These are phyloP conservation scores for Diaporthe citri DNA, from an alignment of 2,329 filamentous ascomycete genomes.

Conservation along the genomic window DNA sequence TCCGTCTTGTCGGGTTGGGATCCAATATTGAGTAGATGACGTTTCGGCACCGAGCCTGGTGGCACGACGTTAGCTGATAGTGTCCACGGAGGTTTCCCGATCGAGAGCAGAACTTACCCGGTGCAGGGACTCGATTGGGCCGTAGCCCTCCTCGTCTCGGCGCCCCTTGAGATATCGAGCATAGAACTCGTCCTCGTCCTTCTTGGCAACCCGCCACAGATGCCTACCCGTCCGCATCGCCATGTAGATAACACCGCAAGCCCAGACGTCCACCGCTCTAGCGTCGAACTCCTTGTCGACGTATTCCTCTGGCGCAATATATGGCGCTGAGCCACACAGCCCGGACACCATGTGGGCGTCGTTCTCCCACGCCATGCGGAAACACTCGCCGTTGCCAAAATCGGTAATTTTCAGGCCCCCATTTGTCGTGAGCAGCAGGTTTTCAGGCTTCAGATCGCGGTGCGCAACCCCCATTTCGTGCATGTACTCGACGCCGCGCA, in stretches of 20 bases:
- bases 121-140: conserved; percentile 94
- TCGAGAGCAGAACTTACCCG: conserved; percentile 73
- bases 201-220: conserved; percentile 96
- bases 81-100: neutral
- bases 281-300: conserved; percentile 96
- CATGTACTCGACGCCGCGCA: conserved; percentile 99
- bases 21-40: conserved; percentile 99
- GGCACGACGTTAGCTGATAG: conserved; percentile 32
- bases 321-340: conserved; percentile 94
- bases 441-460: conserved; percentile 96
- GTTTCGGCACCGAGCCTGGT: conserved; percentile 93
- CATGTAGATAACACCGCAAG: conserved; percentile 99
- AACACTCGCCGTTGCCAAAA: conserved; percentile 98
- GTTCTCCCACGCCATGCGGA: conserved; percentile 99
- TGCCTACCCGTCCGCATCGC: conserved; percentile 97
- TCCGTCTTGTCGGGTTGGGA: conserved; percentile 90
- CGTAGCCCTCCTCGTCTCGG: conserved; percentile 94
- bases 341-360: conserved; percentile 98
- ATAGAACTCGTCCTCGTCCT: conserved; percentile 98
- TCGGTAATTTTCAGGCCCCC: conserved; percentile 97
- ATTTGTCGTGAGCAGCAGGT: conserved; percentile 91
- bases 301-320: conserved; percentile 98
- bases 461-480: conserved; percentile 99
- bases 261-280: conserved; percentile 97
- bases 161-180: conserved; percentile 93